phyloP scores from a whole-genome alignment of 371 early-diverging fungal species.

The Nematocida ausubeli region DNA sequence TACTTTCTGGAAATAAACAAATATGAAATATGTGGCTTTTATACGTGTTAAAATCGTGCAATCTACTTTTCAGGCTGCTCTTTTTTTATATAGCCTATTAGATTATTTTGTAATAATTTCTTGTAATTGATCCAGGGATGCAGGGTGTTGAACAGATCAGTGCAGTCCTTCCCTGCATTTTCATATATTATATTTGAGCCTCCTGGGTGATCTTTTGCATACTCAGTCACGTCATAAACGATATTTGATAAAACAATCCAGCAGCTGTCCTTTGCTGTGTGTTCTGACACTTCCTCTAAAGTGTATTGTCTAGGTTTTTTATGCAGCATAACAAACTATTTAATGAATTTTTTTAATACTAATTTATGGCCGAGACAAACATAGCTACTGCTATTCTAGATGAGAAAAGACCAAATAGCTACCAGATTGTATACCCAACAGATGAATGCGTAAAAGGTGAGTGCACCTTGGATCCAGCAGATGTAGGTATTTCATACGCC shows the following conservation, averaged over 20 bases:
- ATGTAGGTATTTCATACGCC: constrained; percentile 58
- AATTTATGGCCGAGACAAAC: constrained; percentile 51
- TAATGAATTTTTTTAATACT: constrained; percentile 10
- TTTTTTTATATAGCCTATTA: constrained; percentile 35
- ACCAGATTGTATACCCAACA: constrained; percentile 46
- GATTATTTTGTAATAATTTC: constrained; percentile 18
- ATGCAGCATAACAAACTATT: constrained; percentile 2
- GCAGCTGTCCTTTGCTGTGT: constrained; percentile 75
- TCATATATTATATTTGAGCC: constrained; percentile 80
- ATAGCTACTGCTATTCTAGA: constrained; percentile 67
- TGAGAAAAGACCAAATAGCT: constrained; percentile 56
- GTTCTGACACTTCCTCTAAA: constrained; percentile 73
- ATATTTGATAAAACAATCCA: constrained; percentile 86
- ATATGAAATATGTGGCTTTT: no score
- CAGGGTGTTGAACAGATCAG: constrained; percentile 78
- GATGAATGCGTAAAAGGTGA: constrained; percentile 8
- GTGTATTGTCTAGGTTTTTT: neutral
- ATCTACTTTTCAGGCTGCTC: no score
- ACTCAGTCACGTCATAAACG: constrained; percentile 85
- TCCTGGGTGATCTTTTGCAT: constrained; percentile 89
- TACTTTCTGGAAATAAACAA: neutral
- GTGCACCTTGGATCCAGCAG: constrained; percentile 41
- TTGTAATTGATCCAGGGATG: constrained; percentile 69
- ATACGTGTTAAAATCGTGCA: no score
- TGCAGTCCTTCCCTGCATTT: constrained; percentile 84